phyloP scores from a whole-genome alignment of 2,329 filamentous ascomycete species.

The Ceratocystis lukuohia region DNA sequence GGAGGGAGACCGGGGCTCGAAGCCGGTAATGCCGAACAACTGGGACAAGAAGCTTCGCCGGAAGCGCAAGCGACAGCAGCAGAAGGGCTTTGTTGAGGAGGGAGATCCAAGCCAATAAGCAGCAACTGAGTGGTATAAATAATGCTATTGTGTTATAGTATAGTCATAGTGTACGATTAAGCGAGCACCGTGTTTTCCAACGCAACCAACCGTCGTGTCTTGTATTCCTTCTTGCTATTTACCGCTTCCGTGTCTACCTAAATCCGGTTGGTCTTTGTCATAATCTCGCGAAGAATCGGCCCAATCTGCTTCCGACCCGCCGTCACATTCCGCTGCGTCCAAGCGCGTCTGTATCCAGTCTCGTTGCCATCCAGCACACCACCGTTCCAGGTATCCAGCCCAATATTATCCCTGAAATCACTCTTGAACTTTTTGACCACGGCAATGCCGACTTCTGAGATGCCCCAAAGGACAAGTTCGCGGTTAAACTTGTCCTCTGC shows the following conservation, averaged over 20 bases:
- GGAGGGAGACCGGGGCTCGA: neutral
- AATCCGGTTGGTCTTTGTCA: neutral
- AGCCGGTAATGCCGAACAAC: slow-evolving; percentile 14
- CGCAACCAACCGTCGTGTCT: neutral
- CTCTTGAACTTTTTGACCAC: slow-evolving; percentile 43
- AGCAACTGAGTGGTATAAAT: neutral
- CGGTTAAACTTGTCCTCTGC: slow-evolving; percentile 44
- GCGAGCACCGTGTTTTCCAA: neutral
- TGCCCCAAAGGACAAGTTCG: slow-evolving; percentile 55
- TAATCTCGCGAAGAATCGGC: slow-evolving; percentile 44
- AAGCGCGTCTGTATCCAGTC: slow-evolving; percentile 42
- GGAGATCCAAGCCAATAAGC: neutral
- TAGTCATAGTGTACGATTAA: slow-evolving; percentile 8
- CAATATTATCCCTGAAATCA: slow-evolving; percentile 35
- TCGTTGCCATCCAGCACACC: slow-evolving; percentile 34
- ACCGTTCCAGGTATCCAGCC: slow-evolving; percentile 41
- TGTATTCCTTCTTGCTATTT: neutral
- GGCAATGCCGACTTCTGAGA: slow-evolving; percentile 35
- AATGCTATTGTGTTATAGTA: neutral
- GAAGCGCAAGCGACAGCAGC: slow-evolving; percentile 15
- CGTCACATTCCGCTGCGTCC: slow-evolving; percentile 51
- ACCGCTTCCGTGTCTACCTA: neutral
- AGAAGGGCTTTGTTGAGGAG: slow-evolving; percentile 8
- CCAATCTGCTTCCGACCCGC: slow-evolving; percentile 57
- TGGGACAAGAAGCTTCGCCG: slow-evolving; percentile 18